Evolutionary conservation across 1,284 basidiomycete genomes (phyloP).

Genomic region (Cutaneotrichosporon sp.): DNA sequence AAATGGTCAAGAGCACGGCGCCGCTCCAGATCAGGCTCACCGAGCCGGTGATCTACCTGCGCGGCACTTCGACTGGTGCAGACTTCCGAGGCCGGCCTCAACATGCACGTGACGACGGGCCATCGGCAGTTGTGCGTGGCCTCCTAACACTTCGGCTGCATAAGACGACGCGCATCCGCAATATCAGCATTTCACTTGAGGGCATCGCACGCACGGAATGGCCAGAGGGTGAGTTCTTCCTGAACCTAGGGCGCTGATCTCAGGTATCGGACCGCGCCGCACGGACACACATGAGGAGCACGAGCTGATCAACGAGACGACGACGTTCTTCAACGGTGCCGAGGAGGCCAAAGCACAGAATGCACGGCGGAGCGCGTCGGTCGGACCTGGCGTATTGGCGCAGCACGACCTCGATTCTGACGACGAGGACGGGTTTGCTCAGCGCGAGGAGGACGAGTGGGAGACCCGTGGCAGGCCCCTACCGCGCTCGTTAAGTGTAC

Average conservation of each 20-base stretch:
- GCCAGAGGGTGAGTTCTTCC: slow-evolving; percentile 71
- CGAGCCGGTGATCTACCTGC: slow-evolving; percentile 78
- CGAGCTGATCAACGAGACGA: slow-evolving; percentile 68
- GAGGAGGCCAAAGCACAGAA: slow-evolving; percentile 32
- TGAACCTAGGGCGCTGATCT: slow-evolving; percentile 6
- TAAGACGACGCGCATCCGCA: slow-evolving; percentile 82
- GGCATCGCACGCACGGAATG: slow-evolving; percentile 69
- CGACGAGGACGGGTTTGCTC: slow-evolving; percentile 39
- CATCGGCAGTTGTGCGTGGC: slow-evolving; percentile 81
- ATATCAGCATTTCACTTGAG: slow-evolving; percentile 74
- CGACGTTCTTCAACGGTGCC: slow-evolving; percentile 69
- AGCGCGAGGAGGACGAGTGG: slow-evolving; percentile 20
- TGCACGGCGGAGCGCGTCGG: slow-evolving; percentile 65
- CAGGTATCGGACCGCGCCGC: slow-evolving; percentile 74
- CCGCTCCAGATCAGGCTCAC: slow-evolving; percentile 68
- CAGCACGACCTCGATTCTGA: slow-evolving; percentile 48
- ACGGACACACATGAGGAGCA: slow-evolving; percentile 80
- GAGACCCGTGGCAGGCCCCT: slow-evolving; percentile 15
- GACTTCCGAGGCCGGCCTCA: slow-evolving; percentile 56
- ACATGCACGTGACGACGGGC: slow-evolving; percentile 55
- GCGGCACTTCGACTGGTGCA: slow-evolving; percentile 54
- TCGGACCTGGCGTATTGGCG: slow-evolving; percentile 66
- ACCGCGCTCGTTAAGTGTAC: slow-evolving; percentile 37
- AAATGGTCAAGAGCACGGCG: slow-evolving; percentile 79
- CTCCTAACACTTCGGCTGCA: slow-evolving; percentile 74